Evolutionary conservation across 2,329 filamentous ascomycete genomes (phyloP), one percentile per base, ranked within the genome.

Genomic region (Arthrobotrys sphaeroides): DNA sequence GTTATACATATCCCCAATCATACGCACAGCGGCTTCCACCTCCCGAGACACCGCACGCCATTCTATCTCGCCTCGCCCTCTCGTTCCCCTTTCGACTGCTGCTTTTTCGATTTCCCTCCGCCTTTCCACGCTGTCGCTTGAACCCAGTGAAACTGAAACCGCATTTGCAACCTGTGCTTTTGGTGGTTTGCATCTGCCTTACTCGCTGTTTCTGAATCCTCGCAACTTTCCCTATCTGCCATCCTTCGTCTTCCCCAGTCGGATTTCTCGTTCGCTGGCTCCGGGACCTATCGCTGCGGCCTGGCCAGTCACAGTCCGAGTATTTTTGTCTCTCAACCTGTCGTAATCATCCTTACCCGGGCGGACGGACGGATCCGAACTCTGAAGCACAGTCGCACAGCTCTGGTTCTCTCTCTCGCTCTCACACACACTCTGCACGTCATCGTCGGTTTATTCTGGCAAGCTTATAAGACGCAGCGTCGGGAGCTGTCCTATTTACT

Each of bases 121-220:
- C 61, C 45, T 47, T 22, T 59, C 62, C 53, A 74, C 70, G 70
- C 62, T 55, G 43, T 67, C 69, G 60, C 69, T 67, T 64, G 66
- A 55, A 60, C 22, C 59, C 49, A 62, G 70, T 74, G 70, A 74
- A 74, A 74, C 70, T 74, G 70, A 74, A 74, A 74, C 55, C 66
- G 51, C n/a, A n/a, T n/a, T n/a, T n/a, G n/a, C 55, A 51, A 66
- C 55, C 67, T 65, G 47, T 72, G 57, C 57, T 55, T 72, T 57
- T 72, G 43, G 12, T 26, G 40, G 22, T 59, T 51, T 60, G 31
- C 31, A 60, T 61, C 53, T 69, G 53, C 53, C 65, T 51, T 57
- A 68, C 43, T 12, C n/a, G 12, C 38, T 69, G 65, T 69, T 61
- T 68, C 51, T 59, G 49, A 67, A 49, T 47, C 47, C 49, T 59